Evolutionary conservation across 2,329 filamentous ascomycete genomes (phyloP), one percentile per base, ranked within the genome.

Genomic region (Raffaelea deltoideospora): DNA sequence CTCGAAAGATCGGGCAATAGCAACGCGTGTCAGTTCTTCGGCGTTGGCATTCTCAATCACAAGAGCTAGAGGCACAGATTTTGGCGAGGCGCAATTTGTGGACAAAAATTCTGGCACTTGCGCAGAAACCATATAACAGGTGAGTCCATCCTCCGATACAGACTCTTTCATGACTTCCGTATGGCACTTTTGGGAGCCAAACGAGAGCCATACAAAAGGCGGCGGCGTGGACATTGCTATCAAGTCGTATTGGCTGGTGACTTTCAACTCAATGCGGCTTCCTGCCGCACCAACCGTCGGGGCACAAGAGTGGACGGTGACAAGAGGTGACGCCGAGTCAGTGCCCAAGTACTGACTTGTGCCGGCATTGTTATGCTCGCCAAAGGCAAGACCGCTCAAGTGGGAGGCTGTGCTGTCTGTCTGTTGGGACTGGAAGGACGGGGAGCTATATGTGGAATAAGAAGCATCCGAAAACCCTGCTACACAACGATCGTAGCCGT

Each of bases 161-260:
- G 34, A 35, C 22, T 47, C 45, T 51, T 78, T 77, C 32, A 72
- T 67, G 19, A 86, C 64, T 38, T 76, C 68, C 40, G 76, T 76
- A 37, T 72, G 65, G 54, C 76, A 79, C 54, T 77, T 76, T 48
- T 80, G 73, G n/a, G 70, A 67, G n/a, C 84, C 85, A 56, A 94
- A 92, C 33, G 77, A 69, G 37, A 94, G 57, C 44, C 61, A 77
- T 49, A 83, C 76, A 35, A 65, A 64, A 3, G 68, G 62, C 37
- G 61, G 51, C 30, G 63, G 67, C 40, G 65, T 67, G 23, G 65
- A 68, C 55, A 76, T 69, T 39, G 58, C 52, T 43, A 67, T 57
- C 41, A 93, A 59, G 50, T 93, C 79, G 59, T 82, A 83, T 41
- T 77, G 69, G 31, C 80, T 79, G 36, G 77, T 75, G 22, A 93